Conservation (phyloP, 2,329 filamentous ascomycete species). For the Hypoxylon sp. region DNA sequence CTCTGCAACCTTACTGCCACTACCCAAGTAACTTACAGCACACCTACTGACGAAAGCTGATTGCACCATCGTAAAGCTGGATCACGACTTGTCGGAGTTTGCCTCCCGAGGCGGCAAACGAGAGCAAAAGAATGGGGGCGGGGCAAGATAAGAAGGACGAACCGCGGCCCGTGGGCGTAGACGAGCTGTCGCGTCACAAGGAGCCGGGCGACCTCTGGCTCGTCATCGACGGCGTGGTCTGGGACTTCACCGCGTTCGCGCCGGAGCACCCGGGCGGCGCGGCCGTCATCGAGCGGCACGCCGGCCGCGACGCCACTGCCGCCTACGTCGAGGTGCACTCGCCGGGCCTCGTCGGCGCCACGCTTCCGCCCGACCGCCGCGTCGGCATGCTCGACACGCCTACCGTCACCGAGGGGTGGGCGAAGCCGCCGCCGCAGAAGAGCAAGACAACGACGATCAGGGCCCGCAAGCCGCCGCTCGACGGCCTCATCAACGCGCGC, state of each 20-base stretch:
- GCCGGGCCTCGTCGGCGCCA: constrained; percentile 50
- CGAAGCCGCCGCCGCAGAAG: constrained; percentile 50
- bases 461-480: constrained; percentile 56
- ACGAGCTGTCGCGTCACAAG: constrained; percentile 57
- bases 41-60: too few relatives aligned
- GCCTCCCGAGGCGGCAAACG: neutral
- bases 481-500: constrained; percentile 63
- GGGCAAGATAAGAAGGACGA: constrained; percentile 1
- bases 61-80: neutral
- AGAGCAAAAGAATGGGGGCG: constrained; percentile 27
- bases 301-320: constrained; percentile 61
- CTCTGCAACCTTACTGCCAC: too few relatives aligned
- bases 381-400: constrained; percentile 59
- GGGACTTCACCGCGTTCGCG: constrained; percentile 72
- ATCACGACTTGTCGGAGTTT: neutral
- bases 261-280: constrained; percentile 48
- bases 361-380: constrained; percentile 55
- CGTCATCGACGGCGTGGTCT: constrained; percentile 70
- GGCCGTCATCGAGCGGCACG: constrained; percentile 57
- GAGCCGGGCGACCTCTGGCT: constrained; percentile 66
- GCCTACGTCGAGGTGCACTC: constrained; percentile 62
- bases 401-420: constrained; percentile 59
- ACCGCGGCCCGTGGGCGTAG: constrained; percentile 45
- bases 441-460: too few relatives aligned
- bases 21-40: too few relatives aligned